Percentiles rank a stretch among this genome's conserved stretches.
Evolutionary conservation across 192 early-diverging fungal species (phyloP).

Genomic region (Mortierella hygrophila): DNA sequence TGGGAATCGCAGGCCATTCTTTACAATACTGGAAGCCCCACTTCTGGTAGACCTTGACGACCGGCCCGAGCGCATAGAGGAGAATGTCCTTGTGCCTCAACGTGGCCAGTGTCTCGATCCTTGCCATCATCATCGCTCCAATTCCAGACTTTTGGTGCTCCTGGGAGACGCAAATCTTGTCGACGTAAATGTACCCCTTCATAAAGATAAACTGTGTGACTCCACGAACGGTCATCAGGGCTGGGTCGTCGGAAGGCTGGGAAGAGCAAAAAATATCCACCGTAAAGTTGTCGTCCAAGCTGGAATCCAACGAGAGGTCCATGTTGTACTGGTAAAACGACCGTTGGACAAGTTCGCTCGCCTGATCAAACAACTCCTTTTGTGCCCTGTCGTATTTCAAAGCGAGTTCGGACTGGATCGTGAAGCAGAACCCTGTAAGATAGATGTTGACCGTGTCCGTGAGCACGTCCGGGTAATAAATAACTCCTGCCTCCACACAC

Average conservation of each 20-base stretch:
- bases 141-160: slow-evolving; percentile 56
- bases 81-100: slow-evolving; percentile 54
- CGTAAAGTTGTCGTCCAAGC: slow-evolving; percentile 56
- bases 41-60: slow-evolving; percentile 43
- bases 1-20: slow-evolving; percentile 50
- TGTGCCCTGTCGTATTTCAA: slow-evolving; percentile 34
- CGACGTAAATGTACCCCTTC: slow-evolving; percentile 56
- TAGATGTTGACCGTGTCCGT: neutral
- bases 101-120: slow-evolving; percentile 33
- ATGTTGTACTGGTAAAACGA: slow-evolving; percentile 48
- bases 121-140: slow-evolving; percentile 49
- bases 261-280: slow-evolving; percentile 56
- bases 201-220: slow-evolving; percentile 59
- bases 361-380: slow-evolving; percentile 35
- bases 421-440: slow-evolving; percentile 41
- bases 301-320: slow-evolving; percentile 50
- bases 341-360: slow-evolving; percentile 41
- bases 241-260: slow-evolving; percentile 1
- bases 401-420: slow-evolving; percentile 47
- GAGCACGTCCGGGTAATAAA: slow-evolving; percentile 33
- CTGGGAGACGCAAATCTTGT: slow-evolving; percentile 56
- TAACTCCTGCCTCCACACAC: slow-evolving; percentile 30
- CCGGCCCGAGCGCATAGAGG: slow-evolving; percentile 51
- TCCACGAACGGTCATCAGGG: slow-evolving; percentile 45
- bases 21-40: slow-evolving; percentile 56